Evolutionary conservation across 2,329 filamentous ascomycete species (phyloP).

Genomic region (Colletotrichum orchidophilum): DNA sequence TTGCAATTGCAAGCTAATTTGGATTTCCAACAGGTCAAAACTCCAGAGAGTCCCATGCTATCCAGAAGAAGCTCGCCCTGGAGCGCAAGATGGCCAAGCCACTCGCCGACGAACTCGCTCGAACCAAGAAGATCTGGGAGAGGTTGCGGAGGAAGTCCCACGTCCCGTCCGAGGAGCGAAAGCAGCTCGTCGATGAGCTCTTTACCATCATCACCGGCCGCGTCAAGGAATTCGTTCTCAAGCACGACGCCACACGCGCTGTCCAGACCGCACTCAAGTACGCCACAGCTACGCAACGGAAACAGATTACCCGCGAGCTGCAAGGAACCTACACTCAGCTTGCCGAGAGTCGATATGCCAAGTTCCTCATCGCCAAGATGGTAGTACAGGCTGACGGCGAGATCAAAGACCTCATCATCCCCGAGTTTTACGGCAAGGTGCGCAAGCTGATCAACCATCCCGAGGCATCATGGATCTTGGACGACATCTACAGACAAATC

Average conservation of each 20-base stretch:
- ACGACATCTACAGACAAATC: conserved; percentile 92
- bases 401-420: conserved; percentile 87
- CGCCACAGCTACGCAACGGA: conserved; percentile 83
- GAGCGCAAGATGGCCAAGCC: conserved; percentile 95
- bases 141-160: conserved; percentile 91
- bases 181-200: conserved; percentile 86
- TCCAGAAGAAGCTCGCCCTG: conserved; percentile 87
- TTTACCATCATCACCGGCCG: conserved; percentile 91
- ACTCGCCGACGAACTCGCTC: conserved; percentile 86
- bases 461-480: conserved; percentile 96
- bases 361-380: conserved; percentile 96
- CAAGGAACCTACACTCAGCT: conserved; percentile 85
- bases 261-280: conserved; percentile 98
- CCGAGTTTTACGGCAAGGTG: conserved; percentile 94
- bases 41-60: conserved; percentile 88
- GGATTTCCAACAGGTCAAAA: conserved; percentile 59
- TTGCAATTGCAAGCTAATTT: not conserved
- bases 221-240: conserved; percentile 96
- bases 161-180: conserved; percentile 87
- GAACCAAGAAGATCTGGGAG: conserved; percentile 98
- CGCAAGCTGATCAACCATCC: conserved; percentile 94
- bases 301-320: conserved; percentile 86
- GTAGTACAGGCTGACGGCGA: conserved; percentile 90
- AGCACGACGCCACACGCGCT: conserved; percentile 96
- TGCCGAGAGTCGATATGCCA: conserved; percentile 95